Evolutionary conservation across 495 filamentous ascomycete genomes (phyloP).

Genomic region (Bacidia gigantensis): DNA sequence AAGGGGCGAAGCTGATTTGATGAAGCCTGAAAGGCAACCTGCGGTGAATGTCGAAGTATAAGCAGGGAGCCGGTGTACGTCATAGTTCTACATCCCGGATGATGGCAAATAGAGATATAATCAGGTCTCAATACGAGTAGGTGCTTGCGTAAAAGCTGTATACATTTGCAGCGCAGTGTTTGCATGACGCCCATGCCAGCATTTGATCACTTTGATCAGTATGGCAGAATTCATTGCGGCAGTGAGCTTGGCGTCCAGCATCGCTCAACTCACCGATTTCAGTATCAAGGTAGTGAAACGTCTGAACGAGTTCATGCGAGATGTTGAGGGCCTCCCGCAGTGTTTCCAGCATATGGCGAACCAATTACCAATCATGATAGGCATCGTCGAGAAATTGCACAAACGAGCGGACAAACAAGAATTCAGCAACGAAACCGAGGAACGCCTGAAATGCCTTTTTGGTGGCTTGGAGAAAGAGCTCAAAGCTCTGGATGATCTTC

Average conservation of each 20-base stretch:
- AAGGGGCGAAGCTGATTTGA: no score
- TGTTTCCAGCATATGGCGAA: constrained; percentile 22
- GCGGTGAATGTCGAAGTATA: no score
- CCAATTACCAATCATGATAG: constrained; percentile 21
- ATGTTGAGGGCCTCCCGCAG: constrained; percentile 18
- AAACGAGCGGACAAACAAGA: constrained; percentile 3
- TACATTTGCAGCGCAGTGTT: neutral
- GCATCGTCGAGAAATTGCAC: constrained; percentile 9
- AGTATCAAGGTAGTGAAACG: constrained; percentile 21
- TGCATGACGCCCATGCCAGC: neutral
- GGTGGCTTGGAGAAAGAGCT: constrained; percentile 7
- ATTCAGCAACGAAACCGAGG: neutral
- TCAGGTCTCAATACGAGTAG: no score
- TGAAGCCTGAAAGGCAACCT: no score
- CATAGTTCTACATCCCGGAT: no score
- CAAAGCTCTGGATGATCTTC: constrained; percentile 2
- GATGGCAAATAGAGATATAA: no score
- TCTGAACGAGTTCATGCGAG: constrained; percentile 21
- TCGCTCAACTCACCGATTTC: constrained; percentile 26
- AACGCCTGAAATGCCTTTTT: constrained; percentile 1
- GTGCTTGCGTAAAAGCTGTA: no score
- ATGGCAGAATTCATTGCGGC: constrained; percentile 27
- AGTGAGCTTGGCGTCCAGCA: constrained; percentile 21
- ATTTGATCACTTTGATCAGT: neutral
- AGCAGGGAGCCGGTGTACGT: no score